Conservation (phyloP, 2,329 filamentous ascomycete genomes). For the Cercospora sp. region DNA sequence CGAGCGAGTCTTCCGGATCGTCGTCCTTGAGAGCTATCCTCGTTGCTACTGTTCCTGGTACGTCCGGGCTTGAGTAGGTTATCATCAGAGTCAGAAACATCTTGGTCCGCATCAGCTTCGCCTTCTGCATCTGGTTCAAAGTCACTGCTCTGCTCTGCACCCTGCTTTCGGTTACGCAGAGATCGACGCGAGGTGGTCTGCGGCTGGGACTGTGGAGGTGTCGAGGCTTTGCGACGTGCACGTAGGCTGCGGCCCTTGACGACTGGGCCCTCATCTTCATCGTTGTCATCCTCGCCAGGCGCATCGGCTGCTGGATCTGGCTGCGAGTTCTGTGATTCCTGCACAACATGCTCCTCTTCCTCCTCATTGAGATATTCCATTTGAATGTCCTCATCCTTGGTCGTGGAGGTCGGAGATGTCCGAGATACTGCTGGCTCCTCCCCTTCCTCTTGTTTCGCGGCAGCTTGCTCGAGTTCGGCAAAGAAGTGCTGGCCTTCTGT, state of each 20-base stretch:
- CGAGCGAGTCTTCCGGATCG: constrained; percentile 56
- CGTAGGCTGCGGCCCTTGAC: constrained; percentile 47
- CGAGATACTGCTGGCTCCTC: constrained; percentile 36
- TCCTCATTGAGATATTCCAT: constrained; percentile 38
- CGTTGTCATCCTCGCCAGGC: constrained; percentile 47
- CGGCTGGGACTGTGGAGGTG: constrained; percentile 38
- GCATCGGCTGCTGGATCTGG: background rate
- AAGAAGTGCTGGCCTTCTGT: constrained; percentile 40
- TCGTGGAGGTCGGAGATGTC: constrained; percentile 34
- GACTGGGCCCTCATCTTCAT: constrained; percentile 59
- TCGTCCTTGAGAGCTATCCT: constrained; percentile 41
- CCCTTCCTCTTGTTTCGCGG: constrained; percentile 27
- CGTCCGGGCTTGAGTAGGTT: constrained; percentile 46
- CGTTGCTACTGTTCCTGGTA: constrained; percentile 51
- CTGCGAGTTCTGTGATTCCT: constrained; percentile 42
- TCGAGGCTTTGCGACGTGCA: constrained; percentile 35
- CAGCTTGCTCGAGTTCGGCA: constrained; percentile 33
- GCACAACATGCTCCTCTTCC: constrained; percentile 47
- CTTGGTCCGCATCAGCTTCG: constrained; percentile 56
- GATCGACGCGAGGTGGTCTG: constrained; percentile 42
- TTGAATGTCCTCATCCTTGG: constrained; percentile 40
- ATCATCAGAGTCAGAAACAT: constrained; percentile 53
- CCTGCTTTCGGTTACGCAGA: constrained; percentile 46
- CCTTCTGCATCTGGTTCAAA: constrained; percentile 62
- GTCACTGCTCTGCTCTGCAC: constrained; percentile 60